Percentiles rank a stretch among this genome's conserved stretches.
These are phyloP conservation scores for Leishmania guyanensis DNA, from an alignment of 208 protist genomes.

Conservation along the genomic window DNA sequence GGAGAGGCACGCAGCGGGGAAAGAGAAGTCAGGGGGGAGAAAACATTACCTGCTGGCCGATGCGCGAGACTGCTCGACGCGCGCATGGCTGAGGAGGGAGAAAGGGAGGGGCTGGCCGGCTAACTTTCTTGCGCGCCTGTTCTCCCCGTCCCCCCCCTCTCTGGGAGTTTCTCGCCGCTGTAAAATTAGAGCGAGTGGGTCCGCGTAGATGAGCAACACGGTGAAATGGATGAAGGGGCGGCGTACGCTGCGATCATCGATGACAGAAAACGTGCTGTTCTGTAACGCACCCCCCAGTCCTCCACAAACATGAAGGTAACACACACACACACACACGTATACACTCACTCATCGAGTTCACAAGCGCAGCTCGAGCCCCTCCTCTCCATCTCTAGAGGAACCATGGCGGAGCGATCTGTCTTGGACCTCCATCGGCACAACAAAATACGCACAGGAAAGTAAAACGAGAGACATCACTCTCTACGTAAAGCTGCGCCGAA, in stretches of 20 bases:
- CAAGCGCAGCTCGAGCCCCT: neutral
- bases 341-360: neutral
- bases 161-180: neutral
- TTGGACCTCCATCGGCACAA: neutral
- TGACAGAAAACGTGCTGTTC: neutral
- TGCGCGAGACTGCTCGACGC: neutral
- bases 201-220: neutral
- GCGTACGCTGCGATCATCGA: neutral
- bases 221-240: neutral
- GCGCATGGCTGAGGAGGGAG: neutral
- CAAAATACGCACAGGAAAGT: neutral
- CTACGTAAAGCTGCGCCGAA: neutral
- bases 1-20: neutral
- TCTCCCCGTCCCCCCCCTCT: neutral
- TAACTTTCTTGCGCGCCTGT: neutral
- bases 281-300: neutral
- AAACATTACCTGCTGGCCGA: neutral
- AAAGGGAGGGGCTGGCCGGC: neutral
- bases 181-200: neutral
- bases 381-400: neutral
- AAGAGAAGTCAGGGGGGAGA: neutral
- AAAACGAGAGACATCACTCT: neutral
- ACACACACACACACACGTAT: conserved; percentile 1
- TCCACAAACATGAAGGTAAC: neutral
- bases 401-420: neutral